Evolutionary conservation across 2,329 filamentous ascomycete species (phyloP).

Genomic region (Epichloe bromicola): DNA sequence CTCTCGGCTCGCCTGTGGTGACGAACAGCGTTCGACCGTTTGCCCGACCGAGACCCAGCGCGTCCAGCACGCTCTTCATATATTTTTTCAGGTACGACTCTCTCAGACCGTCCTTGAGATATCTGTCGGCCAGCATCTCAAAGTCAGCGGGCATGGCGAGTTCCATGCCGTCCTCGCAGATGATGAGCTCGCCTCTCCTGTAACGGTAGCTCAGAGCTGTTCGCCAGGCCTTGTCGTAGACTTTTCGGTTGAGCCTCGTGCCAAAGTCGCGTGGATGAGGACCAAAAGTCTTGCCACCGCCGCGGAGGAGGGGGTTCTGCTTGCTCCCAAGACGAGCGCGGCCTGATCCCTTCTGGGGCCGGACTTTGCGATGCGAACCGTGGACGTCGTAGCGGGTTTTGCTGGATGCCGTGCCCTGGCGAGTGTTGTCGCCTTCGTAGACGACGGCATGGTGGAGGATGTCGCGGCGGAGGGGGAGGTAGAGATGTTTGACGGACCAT

Average conservation of each 20-base stretch:
- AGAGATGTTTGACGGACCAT: slow-evolving; percentile 72
- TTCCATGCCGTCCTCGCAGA: slow-evolving; percentile 68
- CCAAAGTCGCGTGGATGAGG: slow-evolving; percentile 85
- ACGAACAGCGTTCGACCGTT: slow-evolving; percentile 65
- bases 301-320: slow-evolving; percentile 69
- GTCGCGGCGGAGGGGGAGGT: slow-evolving; percentile 84
- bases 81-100: slow-evolving; percentile 48
- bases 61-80: slow-evolving; percentile 53
- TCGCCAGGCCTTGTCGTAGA: slow-evolving; percentile 92
- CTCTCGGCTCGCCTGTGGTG: slow-evolving; percentile 49
- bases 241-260: slow-evolving; percentile 70
- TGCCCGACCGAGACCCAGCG: slow-evolving; percentile 55
- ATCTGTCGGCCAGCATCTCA: slow-evolving; percentile 25
- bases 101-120: slow-evolving; percentile 34
- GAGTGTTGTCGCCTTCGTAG: slow-evolving; percentile 81
- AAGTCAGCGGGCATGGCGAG: slow-evolving; percentile 44
- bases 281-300: slow-evolving; percentile 83
- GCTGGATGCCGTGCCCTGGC: slow-evolving; percentile 72
- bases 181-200: slow-evolving; percentile 70
- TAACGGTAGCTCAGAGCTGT: slow-evolving; percentile 90
- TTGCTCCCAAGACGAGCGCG: slow-evolving; percentile 64
- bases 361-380: slow-evolving; percentile 71
- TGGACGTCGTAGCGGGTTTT: slow-evolving; percentile 76
- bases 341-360: slow-evolving; percentile 78
- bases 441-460: slow-evolving; percentile 85